Base-by-base conservation (phyloP, 768 basidiomycete genomes). In the Auriculariales sp. region DNA sequence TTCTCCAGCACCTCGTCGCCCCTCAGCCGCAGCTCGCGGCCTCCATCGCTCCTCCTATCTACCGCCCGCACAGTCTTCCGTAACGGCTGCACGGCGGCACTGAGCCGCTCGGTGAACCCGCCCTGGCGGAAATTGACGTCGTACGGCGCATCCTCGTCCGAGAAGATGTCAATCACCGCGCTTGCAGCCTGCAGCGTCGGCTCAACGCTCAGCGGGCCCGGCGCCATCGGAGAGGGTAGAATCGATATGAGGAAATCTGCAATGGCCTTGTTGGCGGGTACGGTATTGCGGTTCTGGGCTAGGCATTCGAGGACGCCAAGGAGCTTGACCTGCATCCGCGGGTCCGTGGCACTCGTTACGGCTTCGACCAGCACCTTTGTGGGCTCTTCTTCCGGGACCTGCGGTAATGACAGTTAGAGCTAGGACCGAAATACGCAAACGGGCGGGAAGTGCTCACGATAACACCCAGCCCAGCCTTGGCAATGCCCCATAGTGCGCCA, bases 131-230 rank as follows among this genome's bases (percentile, higher is more conserved):
- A 92, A 61, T 88, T 88, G 51, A 77, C 59, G 60, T 97, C 92
- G 59, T 86, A 91, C 0, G 81, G 73, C 49, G 77, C 62, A 6
- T 64, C 71, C 64, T 97, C 92, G 65, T 97, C 92, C 3, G 91
- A 88, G 62, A 85, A 97, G 47, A 94, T 88, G 61, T 95, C 92
- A 51, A 95, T 86, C 39, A 95, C 68, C 24, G 85, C 85, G 12
- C 91, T 89, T 7, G 75, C 69, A 1, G 78, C 77, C 57, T 92
- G 87, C 24, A 95, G 71, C 48, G 84, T 68, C 0, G 83, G 73
- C 60, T 92, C 88, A 0, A 77, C 74, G 49, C 71, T 73, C 48
- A 67, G 64, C 19, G 68, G 59, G 4, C 75, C 68, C 1, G 69
- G 60, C 0, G 61, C 57, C 3, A 63, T 56, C 3, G 64, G 55